Evolutionary conservation across 768 basidiomycete genomes (phyloP), one percentile per base, ranked within the genome.

Genomic region (Suillus subalutaceus): DNA sequence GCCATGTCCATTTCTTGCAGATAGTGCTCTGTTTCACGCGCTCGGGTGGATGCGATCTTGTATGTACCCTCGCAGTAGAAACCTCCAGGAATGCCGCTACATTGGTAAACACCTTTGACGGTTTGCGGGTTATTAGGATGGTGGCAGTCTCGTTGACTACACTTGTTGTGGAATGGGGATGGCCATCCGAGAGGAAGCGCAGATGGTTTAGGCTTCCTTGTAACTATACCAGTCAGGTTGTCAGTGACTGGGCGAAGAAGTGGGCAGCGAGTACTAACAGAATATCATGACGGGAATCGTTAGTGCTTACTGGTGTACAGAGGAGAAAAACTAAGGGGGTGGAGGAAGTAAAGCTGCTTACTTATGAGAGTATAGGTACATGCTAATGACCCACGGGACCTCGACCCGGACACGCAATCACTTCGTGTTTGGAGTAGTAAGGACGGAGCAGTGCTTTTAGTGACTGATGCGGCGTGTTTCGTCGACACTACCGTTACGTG

Each of bases 81-180:
- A 38, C 76, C 76, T n/a, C 76, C 76, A 0, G 76, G 76, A 12
- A 77, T 69, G 20, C 76, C 76, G 4, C 76, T 72, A 38, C 79
- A 79, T 20, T 62, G 75, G 50, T 80, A 76, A 50, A 68, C 68
- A 35, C 79, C 79, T 52, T 75, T 74, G 63, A 56, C 64, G 23
- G 72, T 71, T 55, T 73, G 69, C 2, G 79, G 79, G 40, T 10
- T 67, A 40, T 80, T 80, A 0, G 79, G 69, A 50, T 69, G 74
- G 50, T 67, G 72, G 61, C 79, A 80, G n/a, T 72, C 74, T 50
- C 48, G 73, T 50, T 77, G 72, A 59, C 73, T 74, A 43, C 79
- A 80, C 63, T 77, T 80, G 70, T 79, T 77, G 61, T 80, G 79
- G 63, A 71, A 78, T 10, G 71, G 71, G 10, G 79, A 79, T 23